Base-by-base conservation (phyloP, 2,329 filamentous ascomycete species). In the Calonectria crousiana region DNA sequence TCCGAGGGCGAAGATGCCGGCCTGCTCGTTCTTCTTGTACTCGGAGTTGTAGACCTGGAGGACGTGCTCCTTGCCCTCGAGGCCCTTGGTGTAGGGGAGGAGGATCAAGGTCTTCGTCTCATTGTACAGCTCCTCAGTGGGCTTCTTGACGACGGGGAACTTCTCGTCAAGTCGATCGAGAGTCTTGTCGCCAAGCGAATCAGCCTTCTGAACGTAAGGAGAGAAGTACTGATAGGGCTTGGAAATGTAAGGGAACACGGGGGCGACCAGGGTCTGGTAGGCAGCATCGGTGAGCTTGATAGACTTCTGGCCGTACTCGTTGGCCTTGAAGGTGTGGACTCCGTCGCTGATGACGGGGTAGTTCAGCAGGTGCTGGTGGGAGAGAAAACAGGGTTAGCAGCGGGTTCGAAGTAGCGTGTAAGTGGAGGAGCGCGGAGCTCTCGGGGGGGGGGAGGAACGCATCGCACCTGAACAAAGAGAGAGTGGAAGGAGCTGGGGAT, bases 301-400 rank as follows among this genome's bases (percentile, higher is more conserved):
- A 53, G 95, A 96, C 87, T 93, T 95, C 84, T 95, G 93, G 82
- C 95, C 96, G 83, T 95, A 93, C 66, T 95, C 93, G 87, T 96
- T 95, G 82, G 91, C 88, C 86, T 95, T 95, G 90, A 97, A 93
- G 82, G 92, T 92, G 75, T 91, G 88, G 85, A 98, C 92, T 81
- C 92, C 88, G 85, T 98, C 95, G 82, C 91, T 92, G 83, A 98
- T 91, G 78, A 97, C 86, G 51, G 96, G 96, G 86, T 98, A 98
- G 78, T 93, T 93, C 80, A 92, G 89, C 76, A 98, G 90, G 84
- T 98, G 96, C 95, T 98, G 56, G 56, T 23, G n/a, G 32, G 20
- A 38, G 8, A 44, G 52, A 80, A 44, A 14, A 30, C 5, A 56
- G n/a, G 28, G 58, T 73, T 51, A 73, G 71, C 56, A 51, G 53